A percentile compares a stretch with the other conserved stretches of the same genome.
Evolutionary conservation across 352 stramenopile species (phyloP).

Genomic region (Elongisporangium prolatum): DNA sequence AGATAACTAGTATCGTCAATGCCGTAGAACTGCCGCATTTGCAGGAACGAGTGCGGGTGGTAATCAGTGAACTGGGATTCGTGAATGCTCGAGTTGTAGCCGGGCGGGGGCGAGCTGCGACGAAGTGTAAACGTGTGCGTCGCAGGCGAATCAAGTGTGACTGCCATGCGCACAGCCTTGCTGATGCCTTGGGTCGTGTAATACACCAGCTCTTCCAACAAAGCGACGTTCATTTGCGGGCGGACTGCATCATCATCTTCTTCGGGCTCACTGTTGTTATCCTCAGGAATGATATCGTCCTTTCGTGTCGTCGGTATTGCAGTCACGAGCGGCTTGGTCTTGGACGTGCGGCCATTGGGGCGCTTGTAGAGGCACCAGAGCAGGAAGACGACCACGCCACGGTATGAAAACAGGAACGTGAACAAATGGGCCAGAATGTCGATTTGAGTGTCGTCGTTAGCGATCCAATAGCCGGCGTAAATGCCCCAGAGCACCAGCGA

Average conservation of each 20-base stretch:
- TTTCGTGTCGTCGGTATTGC: neutral
- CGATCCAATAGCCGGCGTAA: slow-evolving; percentile 64
- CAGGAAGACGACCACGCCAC: slow-evolving; percentile 62
- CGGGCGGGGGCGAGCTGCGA: slow-evolving; percentile 10
- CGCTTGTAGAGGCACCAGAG: slow-evolving; percentile 71
- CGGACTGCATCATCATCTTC: slow-evolving; percentile 57
- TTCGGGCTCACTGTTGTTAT: neutral
- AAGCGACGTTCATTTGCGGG: slow-evolving; percentile 73
- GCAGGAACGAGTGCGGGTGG: slow-evolving; percentile 38
- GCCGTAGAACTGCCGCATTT: slow-evolving; percentile 44
- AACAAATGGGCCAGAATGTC: slow-evolving; percentile 51
- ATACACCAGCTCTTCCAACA: slow-evolving; percentile 71
- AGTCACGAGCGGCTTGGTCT: slow-evolving; percentile 11
- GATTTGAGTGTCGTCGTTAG: slow-evolving; percentile 7
- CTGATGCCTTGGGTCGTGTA: slow-evolving; percentile 79
- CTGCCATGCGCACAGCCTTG: slow-evolving; percentile 34
- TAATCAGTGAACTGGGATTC: slow-evolving; percentile 67
- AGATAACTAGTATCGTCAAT: slow-evolving; percentile 56
- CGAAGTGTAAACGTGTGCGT: neutral
- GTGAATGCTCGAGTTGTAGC: slow-evolving; percentile 5
- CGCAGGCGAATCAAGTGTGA: slow-evolving; percentile 8
- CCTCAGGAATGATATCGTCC: neutral
- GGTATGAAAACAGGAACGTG: slow-evolving; percentile 66
- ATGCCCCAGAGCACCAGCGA: slow-evolving; percentile 60
- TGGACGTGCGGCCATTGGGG: slow-evolving; percentile 12